Conservation (phyloP, 352 stramenopile species). For the Phytophthora lateralis region DNA sequence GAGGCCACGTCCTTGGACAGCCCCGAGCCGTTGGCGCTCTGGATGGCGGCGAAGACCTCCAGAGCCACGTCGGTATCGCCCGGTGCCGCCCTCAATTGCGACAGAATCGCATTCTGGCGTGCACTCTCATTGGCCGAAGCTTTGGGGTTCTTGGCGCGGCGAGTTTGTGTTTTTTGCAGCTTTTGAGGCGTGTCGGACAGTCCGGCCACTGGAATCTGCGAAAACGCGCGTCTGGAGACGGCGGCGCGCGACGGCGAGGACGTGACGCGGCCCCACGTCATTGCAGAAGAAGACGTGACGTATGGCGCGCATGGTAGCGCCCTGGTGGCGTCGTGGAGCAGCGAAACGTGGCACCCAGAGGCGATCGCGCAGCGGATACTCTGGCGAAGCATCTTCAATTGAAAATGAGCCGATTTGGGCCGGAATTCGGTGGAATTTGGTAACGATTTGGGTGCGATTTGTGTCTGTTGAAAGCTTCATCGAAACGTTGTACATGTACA, state of each 20-base stretch:
- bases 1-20: slow-evolving; percentile 51
- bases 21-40: slow-evolving; percentile 26
- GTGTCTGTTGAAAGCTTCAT: too few relatives aligned
- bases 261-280: neutral
- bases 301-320: too few relatives aligned
- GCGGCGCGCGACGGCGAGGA: neutral
- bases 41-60: slow-evolving; percentile 46
- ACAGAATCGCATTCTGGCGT: slow-evolving; percentile 1
- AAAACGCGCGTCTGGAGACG: slow-evolving; percentile 4
- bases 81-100: neutral
- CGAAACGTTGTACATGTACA: too few relatives aligned
- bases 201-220: slow-evolving; percentile 4
- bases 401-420: neutral
- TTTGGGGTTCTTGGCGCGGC: neutral
- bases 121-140: neutral
- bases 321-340: neutral
- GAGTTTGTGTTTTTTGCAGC: neutral
- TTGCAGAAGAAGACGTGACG: neutral
- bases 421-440: too few relatives aligned
- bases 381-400: slow-evolving; percentile 7
- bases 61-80: slow-evolving; percentile 30
- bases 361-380: slow-evolving; percentile 3
- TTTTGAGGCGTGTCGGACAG: neutral
- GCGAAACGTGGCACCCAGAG: neutral
- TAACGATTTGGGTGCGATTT: too few relatives aligned